Base-by-base conservation (phyloP, 1,284 basidiomycete species). In the Termitomyces sp. region DNA sequence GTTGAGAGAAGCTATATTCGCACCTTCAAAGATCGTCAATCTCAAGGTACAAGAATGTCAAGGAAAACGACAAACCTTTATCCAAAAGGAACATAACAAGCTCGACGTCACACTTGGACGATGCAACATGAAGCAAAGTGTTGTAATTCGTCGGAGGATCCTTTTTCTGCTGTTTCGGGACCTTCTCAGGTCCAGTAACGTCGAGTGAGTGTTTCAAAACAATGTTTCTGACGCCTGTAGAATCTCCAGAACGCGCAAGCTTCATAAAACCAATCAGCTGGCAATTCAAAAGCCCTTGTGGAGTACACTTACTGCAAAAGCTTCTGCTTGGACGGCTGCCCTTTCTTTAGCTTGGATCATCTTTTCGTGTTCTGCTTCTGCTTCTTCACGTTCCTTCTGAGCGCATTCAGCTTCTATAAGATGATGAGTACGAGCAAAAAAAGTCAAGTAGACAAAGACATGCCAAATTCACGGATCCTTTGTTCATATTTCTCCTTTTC, bases 61-160 rank as follows among this genome's bases (percentile, higher is more conserved):
- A 36, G 24, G 13, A 28, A 5, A 21, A 48, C 31, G 30, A 41
- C 58, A 54, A 45, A 68, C 71, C 72, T 66, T 64, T 64, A 43
- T 69, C 67, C 15, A 72, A 51, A n/a, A 73, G 67, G 56, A 68
- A 73, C 30, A 56, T 53, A n/a, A 72, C 58, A 21, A 70, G 57
- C 5, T 53, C 58, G 44, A 65, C 65, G 40, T 71, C 65, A 48
- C 66, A 70, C 17, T 57, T 55, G 41, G 67, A 60, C 24, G 66
- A 67, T 28, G 68, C 70, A 56, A 67, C 64, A 60, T 73, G 73
- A n/a, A 73, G 62, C 30, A 74, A 56, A 3, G 67, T 67, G 56
- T 70, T 67, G 45, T 60, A 64, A 19, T 62, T 63, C 31, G 50
- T 40, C 26, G 54, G 40, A 17, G 62, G 62, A 17, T 57, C 59